phyloP scores from a whole-genome alignment of 441 rosid genomes.

The Euphorbia celastroides region DNA sequence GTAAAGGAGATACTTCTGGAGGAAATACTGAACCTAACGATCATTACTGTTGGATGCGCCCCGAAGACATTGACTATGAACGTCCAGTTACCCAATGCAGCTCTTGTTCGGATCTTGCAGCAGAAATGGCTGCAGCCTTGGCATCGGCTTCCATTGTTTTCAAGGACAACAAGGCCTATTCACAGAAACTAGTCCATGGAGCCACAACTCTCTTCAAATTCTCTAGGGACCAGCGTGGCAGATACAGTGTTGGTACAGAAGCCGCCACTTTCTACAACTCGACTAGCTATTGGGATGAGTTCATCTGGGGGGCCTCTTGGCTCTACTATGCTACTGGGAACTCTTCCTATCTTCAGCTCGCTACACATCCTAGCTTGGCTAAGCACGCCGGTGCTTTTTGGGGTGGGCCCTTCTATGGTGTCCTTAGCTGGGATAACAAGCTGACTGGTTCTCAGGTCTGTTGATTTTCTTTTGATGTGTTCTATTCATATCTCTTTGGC shows the following conservation, averaged over 20 bases:
- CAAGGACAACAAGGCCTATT: constrained; percentile 71
- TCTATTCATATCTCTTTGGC: background rate
- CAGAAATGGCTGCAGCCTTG: constrained; percentile 93
- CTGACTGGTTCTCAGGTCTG: constrained; percentile 85
- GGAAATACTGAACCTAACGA: constrained; percentile 65
- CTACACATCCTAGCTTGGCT: constrained; percentile 50
- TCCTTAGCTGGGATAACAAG: constrained; percentile 95
- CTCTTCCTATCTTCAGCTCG: constrained; percentile 50
- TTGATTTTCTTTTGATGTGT: constrained; percentile 13
- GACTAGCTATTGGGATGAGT: constrained; percentile 71
- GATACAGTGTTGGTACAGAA: constrained; percentile 61
- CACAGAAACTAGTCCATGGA: constrained; percentile 73
- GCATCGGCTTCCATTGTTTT: constrained; percentile 95
- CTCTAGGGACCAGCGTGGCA: constrained; percentile 55
- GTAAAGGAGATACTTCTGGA: constrained; percentile 62
- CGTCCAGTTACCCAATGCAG: constrained; percentile 44
- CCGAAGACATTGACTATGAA: constrained; percentile 79
- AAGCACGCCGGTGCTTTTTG: constrained; percentile 68
- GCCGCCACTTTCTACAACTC: constrained; percentile 68
- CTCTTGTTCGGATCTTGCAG: constrained; percentile 75
- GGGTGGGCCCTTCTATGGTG: constrained; percentile 61
- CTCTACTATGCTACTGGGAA: constrained; percentile 90
- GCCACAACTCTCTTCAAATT: constrained; percentile 67
- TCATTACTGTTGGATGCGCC: constrained; percentile 95
- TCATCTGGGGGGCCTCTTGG: constrained; percentile 90